Percentiles rank a stretch among this genome's conserved stretches.
Evolutionary conservation across 2,329 filamentous ascomycete genomes (phyloP).

Genomic region (Trichoderma simmonsii): DNA sequence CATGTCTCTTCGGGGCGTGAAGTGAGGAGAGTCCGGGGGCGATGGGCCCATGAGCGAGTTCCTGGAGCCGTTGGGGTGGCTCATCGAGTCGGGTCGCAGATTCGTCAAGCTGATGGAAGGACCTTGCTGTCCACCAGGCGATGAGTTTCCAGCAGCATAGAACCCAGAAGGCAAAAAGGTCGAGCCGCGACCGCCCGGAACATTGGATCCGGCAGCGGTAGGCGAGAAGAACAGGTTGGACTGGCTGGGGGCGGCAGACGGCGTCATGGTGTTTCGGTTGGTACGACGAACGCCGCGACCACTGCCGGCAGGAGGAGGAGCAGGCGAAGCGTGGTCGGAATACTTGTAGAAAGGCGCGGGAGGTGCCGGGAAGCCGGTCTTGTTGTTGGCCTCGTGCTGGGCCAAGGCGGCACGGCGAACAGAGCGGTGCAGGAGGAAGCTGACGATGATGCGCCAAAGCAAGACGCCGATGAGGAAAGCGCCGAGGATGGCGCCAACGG

Average conservation of each 20-base stretch:
- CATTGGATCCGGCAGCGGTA: constrained; percentile 68
- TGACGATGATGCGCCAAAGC: constrained; percentile 82
- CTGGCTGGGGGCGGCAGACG: constrained; percentile 57
- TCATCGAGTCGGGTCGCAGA: constrained; percentile 56
- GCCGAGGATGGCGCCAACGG: constrained; percentile 82
- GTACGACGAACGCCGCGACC: constrained; percentile 52
- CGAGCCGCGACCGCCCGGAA: constrained; percentile 64
- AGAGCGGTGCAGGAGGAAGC: constrained; percentile 86
- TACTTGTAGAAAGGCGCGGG: constrained; percentile 64
- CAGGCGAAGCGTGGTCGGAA: constrained; percentile 55
- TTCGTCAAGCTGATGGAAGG: constrained; percentile 61
- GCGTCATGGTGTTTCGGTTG: constrained; percentile 46
- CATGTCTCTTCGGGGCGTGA: constrained; percentile 47
- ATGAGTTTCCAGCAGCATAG: constrained; percentile 68
- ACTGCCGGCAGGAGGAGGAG: constrained; percentile 37
- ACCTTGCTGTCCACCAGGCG: constrained; percentile 44
- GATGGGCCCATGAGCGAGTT: constrained; percentile 46
- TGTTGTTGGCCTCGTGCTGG: constrained; percentile 67
- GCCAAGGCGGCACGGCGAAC: constrained; percentile 81
- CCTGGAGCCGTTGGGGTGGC: constrained; percentile 42
- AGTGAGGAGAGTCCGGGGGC: constrained; percentile 63
- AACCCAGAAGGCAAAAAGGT: constrained; percentile 88
- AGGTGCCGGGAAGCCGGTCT: constrained; percentile 59
- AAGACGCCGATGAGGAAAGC: constrained; percentile 79
- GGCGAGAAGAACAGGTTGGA: constrained; percentile 92